Conservation (phyloP, 768 basidiomycete genomes). For the Leccinum boreale region DNA sequence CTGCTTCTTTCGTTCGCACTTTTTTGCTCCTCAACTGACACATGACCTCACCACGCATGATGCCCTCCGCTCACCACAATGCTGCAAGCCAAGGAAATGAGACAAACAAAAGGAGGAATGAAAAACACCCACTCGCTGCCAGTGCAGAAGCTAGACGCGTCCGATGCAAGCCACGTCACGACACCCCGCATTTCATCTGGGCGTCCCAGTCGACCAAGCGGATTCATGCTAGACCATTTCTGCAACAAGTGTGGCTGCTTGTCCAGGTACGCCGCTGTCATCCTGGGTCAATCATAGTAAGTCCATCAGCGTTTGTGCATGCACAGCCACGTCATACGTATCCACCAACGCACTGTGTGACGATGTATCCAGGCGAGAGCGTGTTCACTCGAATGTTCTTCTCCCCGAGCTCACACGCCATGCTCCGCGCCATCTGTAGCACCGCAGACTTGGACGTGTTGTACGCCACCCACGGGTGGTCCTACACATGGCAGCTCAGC, state of each 20-base stretch:
- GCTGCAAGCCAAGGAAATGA: slow-evolving; percentile 7
- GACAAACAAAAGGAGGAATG: neutral
- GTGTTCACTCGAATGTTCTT: slow-evolving; percentile 70
- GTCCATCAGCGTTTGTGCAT: too few species aligned
- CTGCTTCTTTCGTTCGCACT: too few species aligned
- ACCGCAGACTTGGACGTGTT: slow-evolving; percentile 77
- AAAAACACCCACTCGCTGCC: slow-evolving; percentile 68
- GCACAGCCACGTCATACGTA: too few species aligned
- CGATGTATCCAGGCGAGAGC: slow-evolving; percentile 74
- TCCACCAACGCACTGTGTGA: slow-evolving; percentile 54
- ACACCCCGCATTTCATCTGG: slow-evolving; percentile 75
- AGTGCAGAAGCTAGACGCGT: slow-evolving; percentile 75
- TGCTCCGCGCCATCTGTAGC: slow-evolving; percentile 77
- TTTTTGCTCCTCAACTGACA: neutral
- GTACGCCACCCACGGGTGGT: slow-evolving; percentile 73
- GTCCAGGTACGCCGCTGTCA: slow-evolving; percentile 74
- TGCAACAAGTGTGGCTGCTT: slow-evolving; percentile 56
- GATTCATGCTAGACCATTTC: slow-evolving; percentile 69
- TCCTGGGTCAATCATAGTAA: slow-evolving; percentile 40
- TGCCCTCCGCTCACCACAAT: slow-evolving; percentile 32
- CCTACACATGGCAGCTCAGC: slow-evolving; percentile 36
- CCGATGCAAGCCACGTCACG: slow-evolving; percentile 66
- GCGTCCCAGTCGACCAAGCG: slow-evolving; percentile 65
- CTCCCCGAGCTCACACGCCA: slow-evolving; percentile 75
- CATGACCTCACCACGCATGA: slow-evolving; percentile 25